Evolutionary conservation across 148 eudicot genomes (phyloP), one percentile per base, ranked within the genome.

Genomic region (Rhododendron mucronatum): DNA sequence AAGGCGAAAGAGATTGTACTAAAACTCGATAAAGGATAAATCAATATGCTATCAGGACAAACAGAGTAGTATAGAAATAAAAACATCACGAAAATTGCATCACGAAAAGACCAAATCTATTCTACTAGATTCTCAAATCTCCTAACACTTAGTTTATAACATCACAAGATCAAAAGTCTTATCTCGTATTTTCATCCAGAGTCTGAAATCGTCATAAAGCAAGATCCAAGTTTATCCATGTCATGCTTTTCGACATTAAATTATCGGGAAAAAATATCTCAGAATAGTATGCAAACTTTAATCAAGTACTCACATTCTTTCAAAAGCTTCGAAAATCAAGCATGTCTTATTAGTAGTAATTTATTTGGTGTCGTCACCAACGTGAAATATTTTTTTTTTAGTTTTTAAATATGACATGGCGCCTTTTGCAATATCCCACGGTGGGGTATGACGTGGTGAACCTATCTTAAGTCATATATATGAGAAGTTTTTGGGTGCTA

Each of bases 391-490:
- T 53, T 81, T 14, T 20, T 30, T 45, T 45, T 15, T 28, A 28
- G 33, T 26, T 47, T 71, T 20, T 4, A 69, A 71, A 35, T 44
- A 20, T 83, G 78, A 83, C 59, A 18, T 45, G 84, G 39, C 51
- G 5, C 50, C 7, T 39, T 48, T 63, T 65, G 41, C 41, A 48
- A 69, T 2, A 28, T 80, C 44, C 39, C 13, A 33, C 65, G 67
- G 67, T 87, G 85, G 84, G n/a, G 30, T 8, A 48, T 87, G 90
- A 90, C 69, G 78, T 82, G 92, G 86, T 88, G 84, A 86, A 10
- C 86, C 87, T 87, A 89, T 84, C 90, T 80, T 73, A 85, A 89
- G 69, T 81, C 67, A 84, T 59, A 30, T 41, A 41, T 5, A 41
- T 41, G 45, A 41, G 45, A 41, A 41, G 45, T 41, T 41, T 41